Evolutionary conservation across 371 early-diverging fungal species (phyloP), one percentile per base, ranked within the genome.

Genomic region (Apophysomyces variabilis): DNA sequence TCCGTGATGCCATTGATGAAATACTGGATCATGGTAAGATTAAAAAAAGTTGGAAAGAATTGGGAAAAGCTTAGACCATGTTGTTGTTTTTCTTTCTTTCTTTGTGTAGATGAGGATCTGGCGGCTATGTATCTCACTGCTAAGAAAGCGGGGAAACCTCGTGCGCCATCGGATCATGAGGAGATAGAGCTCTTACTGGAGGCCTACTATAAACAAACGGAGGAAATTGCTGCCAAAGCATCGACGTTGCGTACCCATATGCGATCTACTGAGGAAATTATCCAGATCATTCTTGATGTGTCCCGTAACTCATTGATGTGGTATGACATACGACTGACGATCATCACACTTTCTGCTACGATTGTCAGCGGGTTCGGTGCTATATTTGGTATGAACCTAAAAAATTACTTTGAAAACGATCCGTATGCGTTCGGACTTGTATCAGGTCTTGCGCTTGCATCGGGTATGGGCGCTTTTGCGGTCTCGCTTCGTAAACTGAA

Each of bases 311-410:
- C 88, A 35, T 83, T 96, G 44, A 83, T 96, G 77, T 83, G 93
- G 69, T 89, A 90, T 68, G 95, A 96, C 68, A 87, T 95, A 60
- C 77, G 88, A 60, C 82, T 95, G 38, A 92, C 91, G 7, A 90
- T 95, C 39, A 81, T 89, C 21, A 95, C 94, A 5, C 73, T 93
- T 26, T 92, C 92, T 0, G 81, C 93, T 50, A 89, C 89, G 16
- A 69, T 80, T 12, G 73, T 78, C 0, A 71, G 81, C 62, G 79
- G 74, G 0, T 80, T 84, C 18, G 94, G 93, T 16, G 90, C 93
- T 6, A 69, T 95, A 16, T 92, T 95, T 62, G 96, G 96, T 38
- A 96, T 96, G 96, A 96, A 96, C 74, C 72, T 96, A 66, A 75
- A 80, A 60, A 92, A 86, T 63, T 80, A 84, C 57, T 80, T 93